phyloP scores from a whole-genome alignment of 2,329 filamentous ascomycete genomes.

The Sclerotinia glacialis region DNA sequence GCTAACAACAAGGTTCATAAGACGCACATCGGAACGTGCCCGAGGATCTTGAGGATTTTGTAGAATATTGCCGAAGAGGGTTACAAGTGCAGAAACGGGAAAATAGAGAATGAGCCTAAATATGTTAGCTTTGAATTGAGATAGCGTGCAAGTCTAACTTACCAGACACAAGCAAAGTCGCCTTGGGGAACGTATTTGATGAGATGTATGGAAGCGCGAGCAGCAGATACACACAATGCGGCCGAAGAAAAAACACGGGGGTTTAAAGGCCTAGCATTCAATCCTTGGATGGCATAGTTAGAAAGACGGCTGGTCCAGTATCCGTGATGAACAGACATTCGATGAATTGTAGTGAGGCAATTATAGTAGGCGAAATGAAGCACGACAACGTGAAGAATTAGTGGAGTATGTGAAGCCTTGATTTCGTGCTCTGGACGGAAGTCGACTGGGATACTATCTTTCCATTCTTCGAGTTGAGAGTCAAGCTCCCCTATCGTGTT shows the following conservation, averaged over 20 bases:
- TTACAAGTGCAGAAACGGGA: constrained; percentile 90
- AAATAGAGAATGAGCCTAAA: constrained; percentile 87
- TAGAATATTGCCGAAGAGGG: constrained; percentile 91
- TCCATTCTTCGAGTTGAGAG: constrained; percentile 88
- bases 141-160: constrained; percentile 40
- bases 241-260: constrained; percentile 93
- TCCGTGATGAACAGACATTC: constrained; percentile 96
- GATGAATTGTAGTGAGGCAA: constrained; percentile 93
- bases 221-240: constrained; percentile 86
- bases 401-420: constrained; percentile 82
- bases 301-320: constrained; percentile 96
- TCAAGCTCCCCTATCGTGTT: constrained; percentile 96
- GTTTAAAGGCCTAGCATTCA: constrained; percentile 87
- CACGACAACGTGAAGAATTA: constrained; percentile 93
- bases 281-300: constrained; percentile 90
- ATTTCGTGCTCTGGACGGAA: constrained; percentile 98
- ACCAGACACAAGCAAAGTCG: constrained; percentile 95
- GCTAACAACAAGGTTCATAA: constrained; percentile 91
- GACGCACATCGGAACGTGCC: constrained; percentile 80
- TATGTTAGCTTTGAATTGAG: constrained; percentile 36
- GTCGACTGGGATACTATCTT: constrained; percentile 89
- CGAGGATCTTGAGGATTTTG: constrained; percentile 91
- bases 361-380: constrained; percentile 98
- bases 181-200: constrained; percentile 96
- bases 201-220: constrained; percentile 86